phyloP scores from a whole-genome alignment of 2,329 filamentous ascomycete species.

The Clarireedia hainanense region DNA sequence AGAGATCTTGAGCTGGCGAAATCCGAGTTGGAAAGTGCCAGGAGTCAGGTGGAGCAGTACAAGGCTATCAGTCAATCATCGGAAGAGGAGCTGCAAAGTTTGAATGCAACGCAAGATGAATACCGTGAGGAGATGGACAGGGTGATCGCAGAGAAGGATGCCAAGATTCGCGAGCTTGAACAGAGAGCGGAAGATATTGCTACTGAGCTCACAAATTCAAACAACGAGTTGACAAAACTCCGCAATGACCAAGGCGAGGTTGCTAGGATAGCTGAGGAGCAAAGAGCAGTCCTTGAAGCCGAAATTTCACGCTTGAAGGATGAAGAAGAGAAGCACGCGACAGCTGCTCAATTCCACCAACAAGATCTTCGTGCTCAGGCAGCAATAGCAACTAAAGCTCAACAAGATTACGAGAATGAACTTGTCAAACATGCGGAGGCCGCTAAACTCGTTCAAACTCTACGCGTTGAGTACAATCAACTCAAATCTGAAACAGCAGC shows the following conservation, averaged over 20 bases:
- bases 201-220: constrained; percentile 71
- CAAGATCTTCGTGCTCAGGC: constrained; percentile 90
- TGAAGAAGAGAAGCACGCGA: constrained; percentile 70
- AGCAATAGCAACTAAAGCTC: constrained; percentile 84
- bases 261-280: constrained; percentile 64
- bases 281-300: constrained; percentile 69
- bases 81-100: constrained; percentile 77
- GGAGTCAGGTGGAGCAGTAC: constrained; percentile 78
- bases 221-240: constrained; percentile 71
- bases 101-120: constrained; percentile 74
- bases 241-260: constrained; percentile 75
- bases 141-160: constrained; percentile 68
- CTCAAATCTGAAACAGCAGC: constrained; percentile 72
- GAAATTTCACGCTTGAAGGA: constrained; percentile 78
- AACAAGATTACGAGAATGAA: constrained; percentile 92
- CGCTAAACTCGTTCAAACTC: constrained; percentile 71
- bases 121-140: constrained; percentile 81
- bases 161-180: constrained; percentile 71
- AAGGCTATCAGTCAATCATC: constrained; percentile 78
- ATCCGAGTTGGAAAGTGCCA: constrained; percentile 72
- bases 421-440: constrained; percentile 92
- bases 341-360: constrained; percentile 76
- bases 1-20: constrained; percentile 77
- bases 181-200: constrained; percentile 79
- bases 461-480: constrained; percentile 74